Evolutionary conservation across 495 filamentous ascomycete genomes (phyloP).

Genomic region (Podospora anserina): DNA sequence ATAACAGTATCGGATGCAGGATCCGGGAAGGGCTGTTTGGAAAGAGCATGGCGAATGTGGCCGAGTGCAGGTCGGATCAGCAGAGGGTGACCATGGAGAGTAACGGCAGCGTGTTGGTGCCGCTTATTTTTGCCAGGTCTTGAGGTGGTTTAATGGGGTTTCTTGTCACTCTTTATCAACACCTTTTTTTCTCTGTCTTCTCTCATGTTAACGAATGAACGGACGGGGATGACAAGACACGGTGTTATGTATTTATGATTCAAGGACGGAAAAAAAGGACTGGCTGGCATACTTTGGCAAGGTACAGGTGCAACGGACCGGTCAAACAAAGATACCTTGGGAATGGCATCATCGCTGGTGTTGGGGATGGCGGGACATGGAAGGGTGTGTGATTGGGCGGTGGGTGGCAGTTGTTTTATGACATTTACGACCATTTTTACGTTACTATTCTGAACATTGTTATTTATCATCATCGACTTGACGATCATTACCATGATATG

Average conservation of each 20-base stretch:
- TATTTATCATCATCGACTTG: background rate
- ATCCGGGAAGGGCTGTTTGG: constrained; percentile 46
- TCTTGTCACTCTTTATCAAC: background rate
- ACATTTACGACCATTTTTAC: constrained; percentile 8
- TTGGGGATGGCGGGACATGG: constrained; percentile 1
- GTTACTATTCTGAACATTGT: background rate
- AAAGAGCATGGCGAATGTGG: constrained; percentile 31
- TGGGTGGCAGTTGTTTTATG: background rate
- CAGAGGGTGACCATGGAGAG: constrained; percentile 41
- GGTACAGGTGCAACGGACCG: background rate
- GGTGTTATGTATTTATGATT: constrained; percentile 11
- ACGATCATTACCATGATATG: background rate
- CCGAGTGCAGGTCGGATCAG: constrained; percentile 24
- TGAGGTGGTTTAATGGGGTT: constrained; percentile 8
- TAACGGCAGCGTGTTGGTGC: constrained; percentile 37
- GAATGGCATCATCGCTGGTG: background rate
- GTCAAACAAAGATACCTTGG: constrained; percentile 1
- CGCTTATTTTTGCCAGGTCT: constrained; percentile 50
- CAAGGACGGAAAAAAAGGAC: constrained; percentile 4
- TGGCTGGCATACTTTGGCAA: background rate
- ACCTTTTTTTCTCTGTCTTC: constrained; percentile 13
- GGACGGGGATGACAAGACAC: background rate
- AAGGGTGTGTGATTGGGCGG: background rate
- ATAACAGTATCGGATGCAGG: constrained; percentile 20
- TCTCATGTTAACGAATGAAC: background rate